Evolutionary conservation across 2,329 filamentous ascomycete genomes (phyloP).

Genomic region (Aspergillus sp.): DNA sequence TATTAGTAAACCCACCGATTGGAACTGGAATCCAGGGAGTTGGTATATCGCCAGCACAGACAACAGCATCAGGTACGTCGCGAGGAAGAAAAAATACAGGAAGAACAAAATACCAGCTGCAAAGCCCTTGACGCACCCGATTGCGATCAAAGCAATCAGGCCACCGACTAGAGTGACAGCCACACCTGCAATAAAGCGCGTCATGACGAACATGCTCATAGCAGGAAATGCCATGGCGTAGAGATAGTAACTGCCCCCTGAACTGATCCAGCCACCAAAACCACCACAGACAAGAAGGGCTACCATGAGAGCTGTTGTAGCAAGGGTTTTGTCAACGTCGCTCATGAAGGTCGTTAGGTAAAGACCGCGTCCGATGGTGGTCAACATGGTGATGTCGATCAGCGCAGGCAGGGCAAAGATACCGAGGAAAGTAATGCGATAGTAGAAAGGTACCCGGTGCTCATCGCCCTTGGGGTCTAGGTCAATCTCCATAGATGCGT

Average conservation of each 20-base stretch:
- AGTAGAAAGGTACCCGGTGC: conserved; percentile 44
- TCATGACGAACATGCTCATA: conserved; percentile 55
- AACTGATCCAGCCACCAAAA: conserved; percentile 62
- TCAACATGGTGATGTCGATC: conserved; percentile 59
- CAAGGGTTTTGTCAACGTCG: conserved; percentile 45
- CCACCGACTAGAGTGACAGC: conserved; percentile 52
- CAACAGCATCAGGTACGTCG: conserved; percentile 53
- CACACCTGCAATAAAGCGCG: conserved; percentile 49
- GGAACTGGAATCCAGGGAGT: conserved; percentile 52
- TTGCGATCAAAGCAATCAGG: conserved; percentile 52
- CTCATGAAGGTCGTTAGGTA: conserved; percentile 61
- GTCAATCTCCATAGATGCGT: conserved; percentile 54
- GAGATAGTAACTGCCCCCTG: conserved; percentile 62
- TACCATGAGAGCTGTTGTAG: conserved; percentile 58
- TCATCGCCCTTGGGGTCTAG: conserved; percentile 46
- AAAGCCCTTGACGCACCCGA: conserved; percentile 45
- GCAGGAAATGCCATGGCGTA: conserved; percentile 55
- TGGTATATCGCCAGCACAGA: conserved; percentile 53
- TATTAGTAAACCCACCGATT: conserved; percentile 34
- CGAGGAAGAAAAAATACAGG: conserved; percentile 57
- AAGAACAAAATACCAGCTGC: conserved; percentile 56
- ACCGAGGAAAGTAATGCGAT: conserved; percentile 57
- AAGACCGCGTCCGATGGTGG: conserved; percentile 58
- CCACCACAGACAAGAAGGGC: conserved; percentile 59
- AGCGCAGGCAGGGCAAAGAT: conserved; percentile 64